phyloP scores from a whole-genome alignment of 441 rosid species.

The Erodium texanum region DNA sequence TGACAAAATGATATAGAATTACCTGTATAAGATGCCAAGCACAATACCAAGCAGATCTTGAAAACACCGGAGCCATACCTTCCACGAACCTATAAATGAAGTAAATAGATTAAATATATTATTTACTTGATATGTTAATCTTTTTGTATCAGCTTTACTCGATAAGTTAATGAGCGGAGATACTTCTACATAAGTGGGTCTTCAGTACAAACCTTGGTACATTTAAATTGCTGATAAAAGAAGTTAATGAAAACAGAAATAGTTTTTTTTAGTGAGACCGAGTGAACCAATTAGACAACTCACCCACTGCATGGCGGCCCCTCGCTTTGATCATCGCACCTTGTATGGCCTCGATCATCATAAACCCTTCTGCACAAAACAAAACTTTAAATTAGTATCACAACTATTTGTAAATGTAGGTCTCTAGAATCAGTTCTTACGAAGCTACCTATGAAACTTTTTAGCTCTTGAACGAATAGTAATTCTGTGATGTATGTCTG shows the following conservation, averaged over 20 bases:
- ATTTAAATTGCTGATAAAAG: too few species aligned
- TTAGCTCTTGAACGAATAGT: constrained; percentile 64
- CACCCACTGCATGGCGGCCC: constrained; percentile 99
- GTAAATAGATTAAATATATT: too few species aligned
- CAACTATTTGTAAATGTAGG: constrained; percentile 6
- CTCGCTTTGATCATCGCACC: constrained; percentile 59
- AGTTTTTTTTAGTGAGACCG: not conserved
- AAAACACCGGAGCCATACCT: constrained; percentile 98
- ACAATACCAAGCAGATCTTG: constrained; percentile 95
- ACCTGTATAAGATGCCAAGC: constrained; percentile 99
- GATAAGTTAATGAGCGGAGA: too few species aligned
- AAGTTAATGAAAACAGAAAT: too few species aligned
- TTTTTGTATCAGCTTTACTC: too few species aligned
- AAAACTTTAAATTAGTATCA: constrained; percentile 21
- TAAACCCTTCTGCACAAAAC: constrained; percentile 62
- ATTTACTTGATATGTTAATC: too few species aligned
- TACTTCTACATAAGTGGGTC: too few species aligned
- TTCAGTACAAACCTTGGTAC: too few species aligned
- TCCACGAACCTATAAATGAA: constrained; percentile 65
- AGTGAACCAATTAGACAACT: constrained; percentile 10
- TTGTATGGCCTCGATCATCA: constrained; percentile 58
- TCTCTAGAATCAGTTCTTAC: constrained; percentile 5
- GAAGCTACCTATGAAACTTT: constrained; percentile 57
- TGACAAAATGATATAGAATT: constrained; percentile 2
- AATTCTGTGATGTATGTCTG: constrained; percentile 84